Conservation (phyloP, 2,329 filamentous ascomycete genomes). For the Aspergillus proliferans region DNA sequence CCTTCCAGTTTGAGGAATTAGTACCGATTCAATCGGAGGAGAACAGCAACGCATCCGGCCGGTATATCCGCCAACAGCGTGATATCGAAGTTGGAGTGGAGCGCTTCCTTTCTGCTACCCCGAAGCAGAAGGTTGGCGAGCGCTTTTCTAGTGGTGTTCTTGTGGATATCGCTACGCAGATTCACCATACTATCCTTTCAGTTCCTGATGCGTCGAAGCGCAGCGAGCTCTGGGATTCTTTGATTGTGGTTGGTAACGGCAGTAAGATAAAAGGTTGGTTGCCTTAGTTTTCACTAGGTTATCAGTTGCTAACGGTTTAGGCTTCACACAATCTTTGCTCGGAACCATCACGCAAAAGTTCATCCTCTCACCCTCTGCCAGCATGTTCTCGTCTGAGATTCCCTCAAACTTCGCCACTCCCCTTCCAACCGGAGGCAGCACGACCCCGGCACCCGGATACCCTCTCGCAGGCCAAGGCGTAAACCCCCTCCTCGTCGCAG, state of each 20-base stretch:
- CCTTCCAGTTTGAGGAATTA: constrained; percentile 58
- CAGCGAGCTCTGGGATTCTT: constrained; percentile 80
- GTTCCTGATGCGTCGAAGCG: constrained; percentile 82
- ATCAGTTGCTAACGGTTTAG: constrained; percentile 41
- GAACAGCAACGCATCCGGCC: constrained; percentile 43
- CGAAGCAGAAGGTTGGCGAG: constrained; percentile 25
- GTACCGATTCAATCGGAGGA: constrained; percentile 50
- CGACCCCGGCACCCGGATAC: constrained; percentile 60
- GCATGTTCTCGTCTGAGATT: constrained; percentile 94
- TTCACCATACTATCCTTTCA: constrained; percentile 75
- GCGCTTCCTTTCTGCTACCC: constrained; percentile 53
- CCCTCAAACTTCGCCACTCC: constrained; percentile 91
- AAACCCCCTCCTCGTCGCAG: constrained; percentile 86
- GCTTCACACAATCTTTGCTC: constrained; percentile 84
- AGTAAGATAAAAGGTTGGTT: constrained; percentile 54
- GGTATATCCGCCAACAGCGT: constrained; percentile 45
- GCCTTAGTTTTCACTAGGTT: neutral
- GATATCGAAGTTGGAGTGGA: constrained; percentile 60
- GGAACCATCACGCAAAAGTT: constrained; percentile 74
- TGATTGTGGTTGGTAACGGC: constrained; percentile 89
- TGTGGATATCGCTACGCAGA: constrained; percentile 73
- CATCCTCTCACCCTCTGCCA: constrained; percentile 85
- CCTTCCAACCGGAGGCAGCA: constrained; percentile 82
- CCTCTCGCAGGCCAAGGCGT: constrained; percentile 58
- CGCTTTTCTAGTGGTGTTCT: constrained; percentile 57